Conservation (phyloP, 495 filamentous ascomycete genomes). For the Aspergillus asperescens region DNA sequence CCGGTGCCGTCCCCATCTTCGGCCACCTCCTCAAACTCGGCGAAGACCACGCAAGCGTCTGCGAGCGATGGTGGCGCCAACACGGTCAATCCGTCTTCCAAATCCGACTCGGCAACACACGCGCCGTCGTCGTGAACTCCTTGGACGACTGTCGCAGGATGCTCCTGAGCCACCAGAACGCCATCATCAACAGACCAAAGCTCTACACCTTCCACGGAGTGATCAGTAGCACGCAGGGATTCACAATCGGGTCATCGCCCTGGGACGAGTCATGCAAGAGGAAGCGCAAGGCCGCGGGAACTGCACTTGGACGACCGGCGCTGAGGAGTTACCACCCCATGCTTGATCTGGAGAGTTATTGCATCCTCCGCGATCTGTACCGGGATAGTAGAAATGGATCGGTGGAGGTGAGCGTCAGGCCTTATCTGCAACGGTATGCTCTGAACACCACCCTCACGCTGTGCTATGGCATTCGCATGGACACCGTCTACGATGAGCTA, state of each 20-base stretch:
- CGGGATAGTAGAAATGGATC: constrained; percentile 36
- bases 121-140: constrained; percentile 46
- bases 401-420: constrained; percentile 34
- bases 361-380: constrained; percentile 42
- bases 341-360: constrained; percentile 50
- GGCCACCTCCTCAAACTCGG: constrained; percentile 53
- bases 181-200: constrained; percentile 43
- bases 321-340: constrained; percentile 45
- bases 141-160: constrained; percentile 44
- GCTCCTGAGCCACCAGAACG: constrained; percentile 43
- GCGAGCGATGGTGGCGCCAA: constrained; percentile 49
- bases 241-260: constrained; percentile 42
- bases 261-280: constrained; percentile 51
- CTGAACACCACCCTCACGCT: constrained; percentile 49
- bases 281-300: constrained; percentile 46
- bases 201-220: constrained; percentile 48
- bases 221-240: constrained; percentile 42
- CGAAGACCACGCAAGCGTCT: constrained; percentile 50
- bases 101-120: constrained; percentile 49
- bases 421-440: constrained; percentile 46
- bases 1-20: constrained; percentile 44
- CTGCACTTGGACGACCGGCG: constrained; percentile 41
- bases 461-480: constrained; percentile 53
- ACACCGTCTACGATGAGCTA: constrained; percentile 43
- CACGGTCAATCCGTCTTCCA: constrained; percentile 51